Base-by-base conservation (phyloP, 1,284 basidiomycete genomes). In the Abortiporus biennis region DNA sequence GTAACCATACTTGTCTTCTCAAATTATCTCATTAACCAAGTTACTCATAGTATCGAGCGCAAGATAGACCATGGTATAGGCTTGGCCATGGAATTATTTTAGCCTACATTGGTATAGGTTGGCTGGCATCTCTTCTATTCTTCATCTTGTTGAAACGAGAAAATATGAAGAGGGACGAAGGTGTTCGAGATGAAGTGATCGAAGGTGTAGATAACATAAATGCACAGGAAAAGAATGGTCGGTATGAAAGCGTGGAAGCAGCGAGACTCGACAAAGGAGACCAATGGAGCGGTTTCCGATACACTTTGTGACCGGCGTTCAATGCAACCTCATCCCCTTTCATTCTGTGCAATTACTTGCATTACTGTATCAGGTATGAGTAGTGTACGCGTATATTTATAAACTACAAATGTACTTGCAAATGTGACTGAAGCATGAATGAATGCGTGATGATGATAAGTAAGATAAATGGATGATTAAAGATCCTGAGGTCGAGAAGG, bases 101-200 rank as follows among this genome's bases (percentile, higher is more conserved):
- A 41, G 72, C 82, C 62, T 89, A 85, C 61, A 80, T 88, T 44
- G 73, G 60, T 22, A 65, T 86, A 35, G 85, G 84, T 5, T 62
- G 82, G 46, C 53, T 80, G 24, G 63, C 68, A 44, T 76, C 80
- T 16, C 45, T 67, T 6, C 41, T 56, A 8, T 71, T 74, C 59
- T 62, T 71, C 39, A 50, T 73, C 51, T 54, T 73, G 23, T 62
- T 87, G 35, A 69, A 65, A 30, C 59, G 63, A 19, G 83, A 87
- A 56, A 89, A 89, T 48, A 69, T 66, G 2, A 64, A 65, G 31
- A 70, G 82, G 6, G 78, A 79, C 3, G 65, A 74, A 12, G 85
- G 85, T 3, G 75, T 79, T 47, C 68, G 80, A 9, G 73, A 83
- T 50, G 85, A 89, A 50, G 67, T 79, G 36, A 85, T 90, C 48